Conservation (phyloP, 306 rosid genomes). For the Luffa acutangula region DNA sequence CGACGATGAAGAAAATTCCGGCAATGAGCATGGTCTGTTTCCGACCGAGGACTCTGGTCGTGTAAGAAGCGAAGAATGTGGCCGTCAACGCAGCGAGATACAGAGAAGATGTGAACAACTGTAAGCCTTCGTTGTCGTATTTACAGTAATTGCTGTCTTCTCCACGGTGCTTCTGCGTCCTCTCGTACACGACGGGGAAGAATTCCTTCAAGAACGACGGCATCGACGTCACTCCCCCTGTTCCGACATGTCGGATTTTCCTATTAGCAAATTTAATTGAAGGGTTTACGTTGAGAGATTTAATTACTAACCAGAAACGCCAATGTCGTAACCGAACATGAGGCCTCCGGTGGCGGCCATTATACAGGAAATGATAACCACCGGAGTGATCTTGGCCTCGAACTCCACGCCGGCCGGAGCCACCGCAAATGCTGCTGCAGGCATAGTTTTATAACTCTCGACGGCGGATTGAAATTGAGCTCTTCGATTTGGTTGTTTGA, state of each 20-base stretch:
- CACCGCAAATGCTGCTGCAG: conserved; percentile 25
- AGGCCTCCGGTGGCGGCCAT: conserved; percentile 55
- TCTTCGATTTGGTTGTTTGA: no score
- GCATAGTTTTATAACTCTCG: conserved; percentile 4
- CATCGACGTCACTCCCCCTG: conserved; percentile 30
- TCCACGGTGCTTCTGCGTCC: not conserved
- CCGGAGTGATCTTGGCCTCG: conserved; percentile 35
- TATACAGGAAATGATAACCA: conserved; percentile 38
- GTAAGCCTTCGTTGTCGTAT: conserved; percentile 17
- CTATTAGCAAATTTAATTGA: not conserved
- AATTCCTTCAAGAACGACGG: conserved; percentile 16
- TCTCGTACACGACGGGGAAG: conserved; percentile 15
- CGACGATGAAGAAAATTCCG: conserved; percentile 46
- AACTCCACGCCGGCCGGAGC: conserved; percentile 7
- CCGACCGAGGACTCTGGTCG: conserved; percentile 34
- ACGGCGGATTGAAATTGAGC: not conserved
- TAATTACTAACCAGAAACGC: conserved; percentile 32
- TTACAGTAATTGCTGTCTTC: conserved; percentile 26
- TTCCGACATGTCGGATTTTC: not conserved
- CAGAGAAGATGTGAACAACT: conserved; percentile 24
- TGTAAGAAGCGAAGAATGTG: conserved; percentile 20
- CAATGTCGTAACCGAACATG: conserved; percentile 59
- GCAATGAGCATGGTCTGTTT: conserved; percentile 57
- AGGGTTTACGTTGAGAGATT: not conserved
- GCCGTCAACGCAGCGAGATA: conserved; percentile 21